Percentiles rank a stretch among this genome's conserved stretches.
phyloP scores from a whole-genome alignment of 495 filamentous ascomycete genomes.

The Parathielavia appendiculata region DNA sequence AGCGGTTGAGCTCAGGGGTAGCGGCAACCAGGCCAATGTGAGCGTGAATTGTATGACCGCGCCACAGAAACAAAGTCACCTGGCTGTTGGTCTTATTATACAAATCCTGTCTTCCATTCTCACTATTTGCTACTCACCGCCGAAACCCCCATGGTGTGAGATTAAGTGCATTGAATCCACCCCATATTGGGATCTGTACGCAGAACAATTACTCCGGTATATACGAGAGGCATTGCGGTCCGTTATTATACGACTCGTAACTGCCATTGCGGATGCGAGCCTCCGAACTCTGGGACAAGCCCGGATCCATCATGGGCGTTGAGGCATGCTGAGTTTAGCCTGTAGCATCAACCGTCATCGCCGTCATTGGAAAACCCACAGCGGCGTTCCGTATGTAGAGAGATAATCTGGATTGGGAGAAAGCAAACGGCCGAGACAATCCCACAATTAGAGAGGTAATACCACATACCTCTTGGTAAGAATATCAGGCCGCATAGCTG shows the following conservation, averaged over 20 bases:
- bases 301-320: slow-evolving; percentile 11
- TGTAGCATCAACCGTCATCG: background rate
- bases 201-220: background rate
- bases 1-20: background rate
- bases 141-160: background rate
- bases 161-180: too few species aligned
- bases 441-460: background rate
- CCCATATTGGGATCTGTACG: background rate
- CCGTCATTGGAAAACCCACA: slow-evolving; percentile 1
- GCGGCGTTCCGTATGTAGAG: background rate
- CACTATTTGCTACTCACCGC: background rate
- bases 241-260: background rate
- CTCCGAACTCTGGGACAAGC: slow-evolving; percentile 17
- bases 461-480: too few species aligned
- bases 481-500: too few species aligned
- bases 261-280: slow-evolving; percentile 23
- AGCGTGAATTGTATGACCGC: background rate
- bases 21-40: background rate
- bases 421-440: background rate
- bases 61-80: background rate
- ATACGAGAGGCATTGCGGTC: slow-evolving; percentile 10
- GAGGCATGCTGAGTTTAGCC: slow-evolving; percentile 19
- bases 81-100: background rate
- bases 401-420: background rate
- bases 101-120: background rate